Conservation (phyloP, 1,284 basidiomycete genomes). For the Tremellales sp. region DNA sequence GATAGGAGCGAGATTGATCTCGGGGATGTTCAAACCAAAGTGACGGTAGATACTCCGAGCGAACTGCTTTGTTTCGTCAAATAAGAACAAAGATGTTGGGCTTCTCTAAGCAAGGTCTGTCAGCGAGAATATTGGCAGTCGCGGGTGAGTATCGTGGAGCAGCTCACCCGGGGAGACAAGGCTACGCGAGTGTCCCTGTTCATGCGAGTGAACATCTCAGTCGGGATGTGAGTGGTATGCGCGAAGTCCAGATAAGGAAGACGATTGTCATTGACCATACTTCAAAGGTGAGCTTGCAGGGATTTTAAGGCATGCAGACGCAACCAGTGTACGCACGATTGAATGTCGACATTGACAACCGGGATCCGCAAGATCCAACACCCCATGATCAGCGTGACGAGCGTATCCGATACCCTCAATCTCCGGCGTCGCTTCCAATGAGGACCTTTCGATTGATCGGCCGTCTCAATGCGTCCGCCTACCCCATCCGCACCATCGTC, state of each 20-base stretch:
- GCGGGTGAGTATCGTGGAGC: background rate
- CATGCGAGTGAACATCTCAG: constrained; percentile 62
- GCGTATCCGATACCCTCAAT: constrained; percentile 29
- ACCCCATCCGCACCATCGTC: constrained; percentile 26
- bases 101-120: constrained; percentile 17
- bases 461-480: constrained; percentile 3
- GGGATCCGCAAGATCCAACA: constrained; percentile 76
- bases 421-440: constrained; percentile 12
- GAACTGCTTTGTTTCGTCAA: constrained; percentile 16
- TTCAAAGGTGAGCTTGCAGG: constrained; percentile 4
- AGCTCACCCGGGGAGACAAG: constrained; percentile 64
- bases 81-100: constrained; percentile 19
- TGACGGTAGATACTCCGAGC: constrained; percentile 26
- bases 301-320: background rate
- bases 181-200: constrained; percentile 62
- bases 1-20: constrained; percentile 70
- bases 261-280: constrained; percentile 60
- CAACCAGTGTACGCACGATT: constrained; percentile 64
- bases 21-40: constrained; percentile 66
- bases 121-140: background rate
- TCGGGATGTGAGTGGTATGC: constrained; percentile 58
- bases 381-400: constrained; percentile 57
- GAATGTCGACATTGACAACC: constrained; percentile 67
- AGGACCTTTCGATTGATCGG: background rate
- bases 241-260: constrained; percentile 78